Evolutionary conservation across 805 yeast species (phyloP), one percentile per base, ranked within the genome.

Genomic region (Metschnikowia kunwiensis): DNA sequence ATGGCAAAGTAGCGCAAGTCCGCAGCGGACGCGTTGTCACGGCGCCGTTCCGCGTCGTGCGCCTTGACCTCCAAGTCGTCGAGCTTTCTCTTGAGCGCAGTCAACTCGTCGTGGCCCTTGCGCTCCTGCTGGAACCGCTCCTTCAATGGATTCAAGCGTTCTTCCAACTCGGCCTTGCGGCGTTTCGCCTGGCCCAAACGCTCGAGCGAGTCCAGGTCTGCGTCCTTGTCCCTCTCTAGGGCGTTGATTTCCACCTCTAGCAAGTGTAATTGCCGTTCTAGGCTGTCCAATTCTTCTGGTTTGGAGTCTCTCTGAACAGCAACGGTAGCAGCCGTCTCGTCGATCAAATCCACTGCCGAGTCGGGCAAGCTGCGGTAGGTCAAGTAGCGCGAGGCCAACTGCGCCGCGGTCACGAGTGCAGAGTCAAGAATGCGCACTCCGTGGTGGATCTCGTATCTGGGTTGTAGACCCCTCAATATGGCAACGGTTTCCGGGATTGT

Each of bases 291-390:
- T 60, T 88, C 96, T 63, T 93, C 98, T 1, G 98, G 98, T 60
- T 86, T 87, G 3, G 97, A 91, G 60, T 93, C 98, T 65, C 98
- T 80, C 4, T 96, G 96, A 35, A 93, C 98, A 1, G 97, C 97
- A 27, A 93, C 97, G 38, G 95, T 52, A 3, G 97, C 97, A 28
- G 97, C 94, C 5, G 96, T 76, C 59, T 93, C 97, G 68, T 91
- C 98, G 47, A 91, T 87, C 51, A 91, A 71, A 63, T 91, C 98
- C 40, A 91, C 93, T 1, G 98, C 98, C 18, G 96, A 86, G 60
- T 91, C 98, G 7, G 98, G 98, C 49, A 93, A 72, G 60, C 89
- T 86, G 65, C 98, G 81, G 70, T 89, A 91, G 11, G 97, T 94
- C 50, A 91, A 74, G 57, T 91, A 91, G 49, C 98, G 77, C 34